Base-by-base conservation (phyloP, 768 basidiomycete genomes). In the Lactarius pseudohatsudake region DNA sequence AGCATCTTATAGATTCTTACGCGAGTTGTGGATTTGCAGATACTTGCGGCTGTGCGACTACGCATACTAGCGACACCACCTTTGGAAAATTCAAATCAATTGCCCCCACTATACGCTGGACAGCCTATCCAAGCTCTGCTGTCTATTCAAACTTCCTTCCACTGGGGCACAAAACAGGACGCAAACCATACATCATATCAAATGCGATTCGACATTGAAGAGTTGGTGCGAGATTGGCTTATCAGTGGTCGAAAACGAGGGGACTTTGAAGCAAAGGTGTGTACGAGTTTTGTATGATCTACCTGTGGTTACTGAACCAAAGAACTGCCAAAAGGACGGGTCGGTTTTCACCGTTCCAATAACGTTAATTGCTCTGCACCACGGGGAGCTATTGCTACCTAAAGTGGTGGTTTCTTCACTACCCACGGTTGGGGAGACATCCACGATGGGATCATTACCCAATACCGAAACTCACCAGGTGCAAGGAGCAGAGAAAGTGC, bases 171-270 rank as follows among this genome's bases (percentile, higher is more conserved):
- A 7, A 78, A 72, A 9, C 70, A 70, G 75, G 81, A 64, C 74
- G 75, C 38, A 77, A 82, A 72, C 73, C 77, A 57, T 70, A 75
- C 34, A 26, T 76, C 75, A 62, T 89, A 87, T 73, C 72, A 76
- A 47, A 81, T 96, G 77, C 83, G 88, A 43, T 98, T 90, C 73
- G 92, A 95, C 69, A 81, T 97, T 18, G 87, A 91, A 64, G 92
- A 94, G 70, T 82, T 86, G 76, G 82, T 87, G 20, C 86, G 86
- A 58, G 90, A 92, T 70, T 98, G 96, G 96, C 80, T 97, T 3
- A 85, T 98, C 10, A 91, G 92, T 67, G 96, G 96, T 10, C 82
- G 83, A 50, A 96, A 95, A 77, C 86, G 90, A 61, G 95, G 94
- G 0, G 90, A 91, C 70, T 96, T 92, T 72, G 62, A 82, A 20